A percentile compares a stretch with the other conserved stretches of the same genome.
phyloP scores from a whole-genome alignment of 164 flowering plant species.

The Piper betle region DNA sequence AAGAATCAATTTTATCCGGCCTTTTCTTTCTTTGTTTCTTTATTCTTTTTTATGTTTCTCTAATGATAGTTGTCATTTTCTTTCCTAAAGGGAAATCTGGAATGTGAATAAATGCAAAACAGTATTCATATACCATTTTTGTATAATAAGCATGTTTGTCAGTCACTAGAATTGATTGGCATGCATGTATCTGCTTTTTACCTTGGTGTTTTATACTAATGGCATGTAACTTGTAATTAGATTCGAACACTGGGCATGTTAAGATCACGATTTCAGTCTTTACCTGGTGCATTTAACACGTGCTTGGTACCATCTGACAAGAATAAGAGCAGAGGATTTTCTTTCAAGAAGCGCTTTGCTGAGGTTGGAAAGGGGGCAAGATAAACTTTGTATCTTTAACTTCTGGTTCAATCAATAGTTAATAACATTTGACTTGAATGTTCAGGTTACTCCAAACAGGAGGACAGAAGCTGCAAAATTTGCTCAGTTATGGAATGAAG shows the following conservation, averaged over 20 bases:
- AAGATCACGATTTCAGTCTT: conserved; percentile 84
- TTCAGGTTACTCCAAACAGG: conserved; percentile 58
- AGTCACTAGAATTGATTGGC: background rate
- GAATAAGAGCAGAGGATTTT: conserved; percentile 48
- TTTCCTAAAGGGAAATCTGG: too few species aligned
- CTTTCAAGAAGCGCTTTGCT: conserved; percentile 57
- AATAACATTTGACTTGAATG: conserved; percentile 2
- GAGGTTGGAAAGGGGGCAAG: conserved; percentile 34
- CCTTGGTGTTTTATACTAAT: background rate
- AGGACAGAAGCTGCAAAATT: conserved; percentile 97
- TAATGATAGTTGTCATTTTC: too few species aligned
- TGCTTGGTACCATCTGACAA: conserved; percentile 75
- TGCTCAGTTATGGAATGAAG: conserved; percentile 96
- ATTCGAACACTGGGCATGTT: conserved; percentile 90
- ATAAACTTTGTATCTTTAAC: background rate
- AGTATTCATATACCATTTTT: too few species aligned
- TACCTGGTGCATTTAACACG: conserved; percentile 93
- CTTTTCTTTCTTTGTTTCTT: too few species aligned
- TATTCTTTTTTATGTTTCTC: too few species aligned
- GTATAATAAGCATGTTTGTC: background rate
- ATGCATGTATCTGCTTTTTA: background rate
- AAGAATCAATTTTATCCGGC: too few species aligned
- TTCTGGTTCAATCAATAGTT: background rate
- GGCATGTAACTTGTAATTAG: conserved; percentile 16
- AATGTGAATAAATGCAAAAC: background rate